Conservation (phyloP, 2,329 filamentous ascomycete genomes). For the Aureobasidium sp. region DNA sequence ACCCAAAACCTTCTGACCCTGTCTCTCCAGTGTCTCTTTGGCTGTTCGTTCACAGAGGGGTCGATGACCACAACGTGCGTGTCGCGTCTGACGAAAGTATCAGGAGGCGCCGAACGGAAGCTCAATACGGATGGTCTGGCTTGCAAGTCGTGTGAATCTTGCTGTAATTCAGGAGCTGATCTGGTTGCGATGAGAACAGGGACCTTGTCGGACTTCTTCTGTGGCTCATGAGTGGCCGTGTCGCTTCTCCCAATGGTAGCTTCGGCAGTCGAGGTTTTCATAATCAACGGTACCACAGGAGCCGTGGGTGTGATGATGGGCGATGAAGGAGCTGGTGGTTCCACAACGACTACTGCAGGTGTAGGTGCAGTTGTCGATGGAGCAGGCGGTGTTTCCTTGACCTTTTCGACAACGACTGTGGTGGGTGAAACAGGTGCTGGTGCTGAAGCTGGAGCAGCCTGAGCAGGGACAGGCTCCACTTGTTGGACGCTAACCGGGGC, state of each 20-base stretch:
- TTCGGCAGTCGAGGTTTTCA: neutral
- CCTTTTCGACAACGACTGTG: neutral
- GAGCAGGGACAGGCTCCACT: neutral
- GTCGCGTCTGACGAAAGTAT: neutral
- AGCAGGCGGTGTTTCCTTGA: neutral
- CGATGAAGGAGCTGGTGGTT: neutral
- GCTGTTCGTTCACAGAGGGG: neutral
- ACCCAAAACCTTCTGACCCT: constrained; percentile 1
- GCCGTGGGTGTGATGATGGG: neutral
- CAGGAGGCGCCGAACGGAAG: neutral
- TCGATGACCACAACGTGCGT: constrained; percentile 6
- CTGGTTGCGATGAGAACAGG: neutral
- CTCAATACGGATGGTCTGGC: constrained; percentile 2
- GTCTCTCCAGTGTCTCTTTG: constrained; percentile 1
- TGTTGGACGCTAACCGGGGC: neutral
- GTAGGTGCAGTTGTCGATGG: neutral
- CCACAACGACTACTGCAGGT: neutral
- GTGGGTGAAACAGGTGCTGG: neutral
- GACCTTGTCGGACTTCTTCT: constrained; percentile 2
- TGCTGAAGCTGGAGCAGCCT: neutral
- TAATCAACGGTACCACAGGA: neutral
- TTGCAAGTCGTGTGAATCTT: neutral
- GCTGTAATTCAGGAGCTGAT: neutral
- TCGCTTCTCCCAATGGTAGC: neutral
- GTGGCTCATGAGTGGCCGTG: neutral